Conservation (phyloP, 345 rosid species). For the Salix koriyanagi region DNA sequence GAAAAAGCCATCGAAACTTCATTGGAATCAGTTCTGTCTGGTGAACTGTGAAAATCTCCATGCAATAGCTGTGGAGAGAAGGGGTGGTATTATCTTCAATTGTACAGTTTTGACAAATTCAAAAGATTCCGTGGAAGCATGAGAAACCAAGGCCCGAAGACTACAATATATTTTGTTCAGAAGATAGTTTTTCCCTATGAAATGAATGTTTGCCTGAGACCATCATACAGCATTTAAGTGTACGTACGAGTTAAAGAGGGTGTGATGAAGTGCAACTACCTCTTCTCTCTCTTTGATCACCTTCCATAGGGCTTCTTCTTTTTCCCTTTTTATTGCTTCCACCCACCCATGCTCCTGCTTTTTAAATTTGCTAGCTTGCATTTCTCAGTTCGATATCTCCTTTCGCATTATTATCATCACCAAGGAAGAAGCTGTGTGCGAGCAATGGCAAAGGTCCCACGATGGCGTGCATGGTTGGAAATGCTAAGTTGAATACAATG, state of each 20-base stretch:
- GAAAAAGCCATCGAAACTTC: constrained; percentile 34
- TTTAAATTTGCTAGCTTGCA: constrained; percentile 9
- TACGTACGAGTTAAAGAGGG: constrained; percentile 22
- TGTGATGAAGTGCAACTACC: constrained; percentile 29
- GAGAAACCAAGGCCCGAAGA: constrained; percentile 4
- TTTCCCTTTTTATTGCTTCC: constrained; percentile 35
- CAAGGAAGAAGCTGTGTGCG: constrained; percentile 7
- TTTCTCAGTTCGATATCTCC: neutral
- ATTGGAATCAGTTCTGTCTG: constrained; percentile 32
- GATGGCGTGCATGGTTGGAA: constrained; percentile 10
- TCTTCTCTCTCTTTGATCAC: constrained; percentile 3
- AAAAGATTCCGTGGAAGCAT: constrained; percentile 30
- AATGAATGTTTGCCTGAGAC: constrained; percentile 48
- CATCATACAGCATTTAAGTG: constrained; percentile 30
- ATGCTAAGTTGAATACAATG: constrained; percentile 12
- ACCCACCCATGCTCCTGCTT: constrained; percentile 22
- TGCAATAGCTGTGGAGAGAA: constrained; percentile 11
- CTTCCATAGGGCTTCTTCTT: constrained; percentile 16
- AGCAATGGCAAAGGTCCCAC: constrained; percentile 26
- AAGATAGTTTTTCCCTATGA: constrained; percentile 19
- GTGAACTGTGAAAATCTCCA: constrained; percentile 3
- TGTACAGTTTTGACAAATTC: constrained; percentile 19
- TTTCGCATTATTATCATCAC: constrained; percentile 1
- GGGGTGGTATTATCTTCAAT: neutral
- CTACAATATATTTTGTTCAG: neutral